Base-by-base conservation (phyloP, 2,329 filamentous ascomycete species). In the Microsporum ferrugineum region DNA sequence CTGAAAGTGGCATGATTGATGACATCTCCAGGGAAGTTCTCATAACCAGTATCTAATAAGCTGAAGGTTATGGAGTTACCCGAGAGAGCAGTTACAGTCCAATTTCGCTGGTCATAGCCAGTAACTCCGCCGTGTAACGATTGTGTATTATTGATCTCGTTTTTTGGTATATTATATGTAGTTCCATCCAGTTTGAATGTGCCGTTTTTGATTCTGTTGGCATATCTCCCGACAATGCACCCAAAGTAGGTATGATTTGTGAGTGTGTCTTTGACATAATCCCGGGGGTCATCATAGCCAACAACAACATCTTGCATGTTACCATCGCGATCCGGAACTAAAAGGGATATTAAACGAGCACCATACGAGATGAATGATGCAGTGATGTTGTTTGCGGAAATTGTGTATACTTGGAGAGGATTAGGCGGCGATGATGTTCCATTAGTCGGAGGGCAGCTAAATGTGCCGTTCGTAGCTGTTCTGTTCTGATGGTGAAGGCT, bases 121-220 rank as follows among this genome's bases (percentile, higher is more conserved):
- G 77, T 67, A 23, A 65, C 65, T 31, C 78, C 78, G 63, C 80
- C 80, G 64, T 83, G 80, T 14, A 83, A 75, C 23, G 80, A 80
- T 66, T 82, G 74, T 10, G 65, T 63, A n/a, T 79, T 79, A 41
- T 67, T 71, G 53, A 82, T 72, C 65, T 83, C 80, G 65, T 82
- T 83, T 55, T 74, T 71, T 0, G 78, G 75, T 36, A 81, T 75
- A 33, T 81, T 71, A 63, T 78, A 82, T 2, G 70, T 73, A 17
- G 72, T 66, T 23, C 74, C 76, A 59, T 80, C 76, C 61, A 83
- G 71, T 27, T 73, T 73, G 69, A 83, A 83, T 2, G 80, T 82
- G 58, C 79, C 79, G 62, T 82, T 82, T 72, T 78, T 81, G 70
- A 81, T 81, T 43, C 79, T 77, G 67, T 82, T 82, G 61, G 79